Base-by-base conservation (phyloP, 768 basidiomycete genomes). In the Pseudohyphozyma bogoriensis region DNA sequence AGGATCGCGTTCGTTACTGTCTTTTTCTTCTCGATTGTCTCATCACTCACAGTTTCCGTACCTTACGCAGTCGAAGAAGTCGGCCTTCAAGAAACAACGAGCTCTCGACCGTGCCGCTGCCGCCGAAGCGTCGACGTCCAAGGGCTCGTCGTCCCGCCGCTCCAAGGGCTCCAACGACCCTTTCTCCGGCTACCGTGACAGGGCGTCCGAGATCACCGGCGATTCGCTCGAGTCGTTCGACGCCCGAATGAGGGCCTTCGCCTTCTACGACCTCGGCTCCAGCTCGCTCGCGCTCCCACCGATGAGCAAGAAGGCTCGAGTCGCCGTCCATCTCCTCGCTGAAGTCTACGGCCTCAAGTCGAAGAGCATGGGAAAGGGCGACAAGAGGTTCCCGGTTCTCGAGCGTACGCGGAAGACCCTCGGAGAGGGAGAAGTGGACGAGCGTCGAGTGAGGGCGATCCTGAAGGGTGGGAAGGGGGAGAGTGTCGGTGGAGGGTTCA, bases 41-140 rank as follows among this genome's bases (percentile, higher is more conserved):
- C n/a, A n/a, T n/a, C n/a, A n/a, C n/a, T n/a, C n/a, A n/a, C n/a
- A n/a, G n/a, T n/a, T n/a, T n/a, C n/a, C n/a, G n/a, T n/a, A n/a
- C n/a, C n/a, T n/a, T n/a, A n/a, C n/a, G n/a, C n/a, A n/a, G n/a
- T 75, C 77, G 54, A 85, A 83, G 76, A 97, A 95, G 71, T 88
- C 88, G 0, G 82, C 83, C 58, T 72, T 76, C 69, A 93, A 89
- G 71, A 79, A 76, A 3, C 77, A 79, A 20, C 83, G 89, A 1
- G 79, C 77, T 1, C 73, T 79, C 4, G 82, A 79, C 20, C 80
- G 80, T 15, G 74, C 84, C 3, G 76, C 79, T 22, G 75, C 75
- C 0, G 82, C 82, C 16, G 77, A 83, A 2, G 86, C 90, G 68
- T 69, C 45, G 57, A 61, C 57, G 45, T 44, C n/a, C 15, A 31